Base-by-base conservation (phyloP, 805 yeast genomes). In the Blastobotrys terrestris region DNA sequence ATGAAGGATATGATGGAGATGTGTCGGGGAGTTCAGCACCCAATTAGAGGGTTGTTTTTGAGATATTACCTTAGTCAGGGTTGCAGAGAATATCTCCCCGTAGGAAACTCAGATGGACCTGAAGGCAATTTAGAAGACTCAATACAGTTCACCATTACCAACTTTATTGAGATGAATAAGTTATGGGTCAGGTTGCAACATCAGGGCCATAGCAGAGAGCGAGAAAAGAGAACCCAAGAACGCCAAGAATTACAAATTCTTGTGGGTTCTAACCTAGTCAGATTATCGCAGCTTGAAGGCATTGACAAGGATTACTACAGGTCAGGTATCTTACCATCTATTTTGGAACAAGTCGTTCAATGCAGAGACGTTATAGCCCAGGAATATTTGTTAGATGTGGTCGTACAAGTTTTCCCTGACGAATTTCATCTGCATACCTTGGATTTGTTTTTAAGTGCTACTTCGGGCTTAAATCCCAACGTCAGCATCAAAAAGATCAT, bases 21-120 rank as follows among this genome's bases (percentile, higher is more conserved):
- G 99, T 85, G 95, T 58, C 79, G 95, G 42, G 99, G 97, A 14
- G 96, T 92, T 1, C 99, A 94, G 68, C 92, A 89, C 63, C 99
- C 99, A 1, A 80, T 89, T 31, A 75, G 97, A 53, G 99, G 99
- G 1, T 72, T 94, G 56, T 94, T 94, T 66, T 72, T 94, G 61
- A 75, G 99, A 47, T 91, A 94, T 71, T 94, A 89, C 67, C 72
- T 94, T 40, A 82, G 90, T 2, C 98, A 92, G 66, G 74, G 91
- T 59, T 85, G 88, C 14, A 85, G 90, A 55, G 83, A 81, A 63
- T 70, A 79, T 57, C 67, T 84, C 53, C 86, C 87, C 2, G 50
- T 55, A 2, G 70, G 69, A 44, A 51, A 53, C 7, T 53, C 55
- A 5, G 60, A 58, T 21, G 59, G 60, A 13, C 64, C 65, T 7